Base-by-base conservation (phyloP, 2,329 filamentous ascomycete genomes). In the Didymosphaeria variabile region DNA sequence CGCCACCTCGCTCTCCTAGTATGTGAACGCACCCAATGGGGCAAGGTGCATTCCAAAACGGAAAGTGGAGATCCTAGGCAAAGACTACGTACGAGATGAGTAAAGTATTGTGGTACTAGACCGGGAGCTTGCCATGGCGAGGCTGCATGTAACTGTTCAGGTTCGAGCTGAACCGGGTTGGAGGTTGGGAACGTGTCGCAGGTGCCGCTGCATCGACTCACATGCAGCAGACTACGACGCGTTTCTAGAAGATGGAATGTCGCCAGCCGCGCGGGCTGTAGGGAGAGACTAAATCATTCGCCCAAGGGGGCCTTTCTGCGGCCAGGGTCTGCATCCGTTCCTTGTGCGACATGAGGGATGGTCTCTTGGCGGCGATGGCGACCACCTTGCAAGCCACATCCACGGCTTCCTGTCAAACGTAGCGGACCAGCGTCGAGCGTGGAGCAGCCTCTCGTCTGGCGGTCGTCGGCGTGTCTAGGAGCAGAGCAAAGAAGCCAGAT, bases 141-240 rank as follows among this genome's bases (percentile, higher is more conserved):
- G 73, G 73, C 74, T 72, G 68, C 67, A 68, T 73, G 69, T 67
- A 67, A 69, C 70, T 61, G 65, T 64, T 68, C 62, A 57, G 47
- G 51, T 59, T 51, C 55, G 55, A 73, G 66, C 64, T 70, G 70
- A 70, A 74, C 70, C 71, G 60, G 72, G 69, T 62, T 68, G 61
- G 58, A 63, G 67, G 70, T 51, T 57, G 55, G 36, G 19, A 61
- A 65, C 50, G 63, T 67, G 67, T 68, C 68, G 61, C 59, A 56
- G 62, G 60, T 65, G 55, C 59, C 36, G 60, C 61, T 63, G 50
- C 57, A 69, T 70, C 55, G 54, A 63, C 64, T 65, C 65, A 57
- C 60, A 38, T 72, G 69, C 72, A 71, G 68, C 44, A 58, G 65
- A 58, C 62, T 61, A 62, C 53, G 63, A 58, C 54, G 59, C 52